Evolutionary conservation across 2,329 filamentous ascomycete species (phyloP), one percentile per base, ranked within the genome.

Genomic region (Scytalidium sp.): DNA sequence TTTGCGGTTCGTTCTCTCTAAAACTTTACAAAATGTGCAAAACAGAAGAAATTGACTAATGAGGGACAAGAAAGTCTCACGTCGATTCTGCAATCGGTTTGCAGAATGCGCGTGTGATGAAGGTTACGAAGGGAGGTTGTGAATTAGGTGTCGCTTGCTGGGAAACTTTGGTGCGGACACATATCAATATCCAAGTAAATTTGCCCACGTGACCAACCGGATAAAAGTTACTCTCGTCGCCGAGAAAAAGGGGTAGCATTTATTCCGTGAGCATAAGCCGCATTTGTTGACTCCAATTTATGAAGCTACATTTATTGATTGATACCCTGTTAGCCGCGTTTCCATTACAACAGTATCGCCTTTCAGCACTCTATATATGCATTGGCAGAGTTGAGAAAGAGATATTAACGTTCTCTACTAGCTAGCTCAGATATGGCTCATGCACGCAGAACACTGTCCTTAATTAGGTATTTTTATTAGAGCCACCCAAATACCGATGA

Each of bases 11-110:
- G 61, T 53, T 56, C 52, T 57, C 51, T 55, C 50, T 58, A 57
- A n/a, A 64, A 62, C 64, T 60, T 66, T 63, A 64, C 63, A 64
- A 58, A n/a, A 67, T 59, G 63, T 63, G 57, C 60, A 63, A 63
- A 60, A 62, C 58, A 60, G 57, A 50, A 59, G 61, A 48, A 56
- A 51, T 46, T 54, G 53, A 45, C 57, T 57, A 65, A 61, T 59
- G 58, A 63, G 56, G 49, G 61, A 59, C 57, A 48, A 51, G 51
- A 46, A 52, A 55, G 57, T 47, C 40, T 54, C 54, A 54, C 53
- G 55, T 54, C 56, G 50, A 50, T 49, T 61, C 61, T 60, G 58
- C 56, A 47, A 56, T 51, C 58, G 44, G 19, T 27, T 56, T 50
- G 60, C 59, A 62, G 60, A 54, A 50, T 52, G 54, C 51, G 55